Conservation (phyloP, 2,329 filamentous ascomycete species). For the Neofusicoccum ribis region DNA sequence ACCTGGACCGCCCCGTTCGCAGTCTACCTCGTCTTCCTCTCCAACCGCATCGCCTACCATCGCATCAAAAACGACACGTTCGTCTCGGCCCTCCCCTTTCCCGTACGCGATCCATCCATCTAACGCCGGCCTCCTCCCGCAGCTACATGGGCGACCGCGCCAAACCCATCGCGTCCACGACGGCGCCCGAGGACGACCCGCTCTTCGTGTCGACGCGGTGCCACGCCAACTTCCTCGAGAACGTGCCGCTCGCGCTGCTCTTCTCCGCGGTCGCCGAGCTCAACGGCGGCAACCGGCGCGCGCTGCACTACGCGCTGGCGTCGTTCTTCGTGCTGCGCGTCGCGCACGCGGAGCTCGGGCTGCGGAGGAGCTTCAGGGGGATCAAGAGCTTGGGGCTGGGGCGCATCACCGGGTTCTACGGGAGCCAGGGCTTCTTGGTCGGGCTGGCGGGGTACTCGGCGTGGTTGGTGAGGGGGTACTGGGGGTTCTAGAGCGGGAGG, state of each 20-base stretch:
- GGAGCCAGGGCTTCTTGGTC: slow-evolving; percentile 32
- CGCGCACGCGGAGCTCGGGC: slow-evolving; percentile 42
- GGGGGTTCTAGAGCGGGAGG: slow-evolving; percentile 19
- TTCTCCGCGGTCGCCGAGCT: slow-evolving; percentile 45
- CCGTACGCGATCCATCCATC: not conserved
- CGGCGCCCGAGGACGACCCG: not conserved
- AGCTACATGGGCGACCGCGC: slow-evolving; percentile 31
- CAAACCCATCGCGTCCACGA: not conserved
- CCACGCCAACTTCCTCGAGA: slow-evolving; percentile 47
- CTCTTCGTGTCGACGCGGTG: slow-evolving; percentile 40
- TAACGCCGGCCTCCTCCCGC: not conserved
- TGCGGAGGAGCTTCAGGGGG: slow-evolving; percentile 26
- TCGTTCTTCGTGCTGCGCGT: slow-evolving; percentile 41
- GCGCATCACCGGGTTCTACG: slow-evolving; percentile 32
- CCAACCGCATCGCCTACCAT: slow-evolving; percentile 39
- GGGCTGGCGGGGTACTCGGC: slow-evolving; percentile 33
- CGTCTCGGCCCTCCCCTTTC: not conserved
- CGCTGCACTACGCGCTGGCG: slow-evolving; percentile 41
- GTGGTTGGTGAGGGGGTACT: slow-evolving; percentile 35
- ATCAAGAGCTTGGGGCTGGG: slow-evolving; percentile 28
- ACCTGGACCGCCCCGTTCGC: slow-evolving; percentile 44
- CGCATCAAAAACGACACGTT: slow-evolving; percentile 36
- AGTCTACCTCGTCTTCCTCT: slow-evolving; percentile 44
- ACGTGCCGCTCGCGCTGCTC: slow-evolving; percentile 43
- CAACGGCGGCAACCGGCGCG: slow-evolving; percentile 44